These are phyloP conservation scores for Rubia tinctorum DNA, from an alignment of 305 asterid species.

Conservation along the genomic window DNA sequence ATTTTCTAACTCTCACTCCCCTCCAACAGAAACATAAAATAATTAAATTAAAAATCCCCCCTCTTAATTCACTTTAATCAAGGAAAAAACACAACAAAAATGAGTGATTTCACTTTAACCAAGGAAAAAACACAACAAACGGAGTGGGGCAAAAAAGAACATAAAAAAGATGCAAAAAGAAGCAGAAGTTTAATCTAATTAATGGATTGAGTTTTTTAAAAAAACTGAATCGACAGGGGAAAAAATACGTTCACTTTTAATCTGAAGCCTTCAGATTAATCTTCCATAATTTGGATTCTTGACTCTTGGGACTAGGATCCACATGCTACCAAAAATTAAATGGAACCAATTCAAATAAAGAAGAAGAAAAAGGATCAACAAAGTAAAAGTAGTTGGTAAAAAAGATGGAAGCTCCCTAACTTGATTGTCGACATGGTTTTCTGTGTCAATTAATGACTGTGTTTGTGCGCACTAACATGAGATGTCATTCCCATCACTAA, in stretches of 20 bases:
- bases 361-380: neutral
- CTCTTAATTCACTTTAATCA: neutral
- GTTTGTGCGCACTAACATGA: neutral
- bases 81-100: neutral
- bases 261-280: neutral
- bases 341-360: neutral
- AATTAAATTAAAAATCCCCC: too few relatives aligned
- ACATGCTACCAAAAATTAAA: too few relatives aligned
- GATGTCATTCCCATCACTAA: neutral
- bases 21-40: too few relatives aligned
- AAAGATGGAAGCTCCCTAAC: neutral
- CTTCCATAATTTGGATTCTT: neutral
- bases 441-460: constrained; percentile 3
- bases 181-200: neutral
- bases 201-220: too few relatives aligned
- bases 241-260: neutral
- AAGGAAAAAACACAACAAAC: neutral
- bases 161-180: neutral
- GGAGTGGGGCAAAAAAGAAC: neutral
- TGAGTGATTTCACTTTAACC: neutral
- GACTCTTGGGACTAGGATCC: neutral
- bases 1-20: too few relatives aligned
- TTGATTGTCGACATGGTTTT: constrained; percentile 9
- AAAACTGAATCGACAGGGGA: neutral
- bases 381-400: neutral